A percentile compares a stretch with the other conserved stretches of the same genome.
Conservation (phyloP, 2,329 filamentous ascomycete species). For the Fusarium kyushuense region DNA sequence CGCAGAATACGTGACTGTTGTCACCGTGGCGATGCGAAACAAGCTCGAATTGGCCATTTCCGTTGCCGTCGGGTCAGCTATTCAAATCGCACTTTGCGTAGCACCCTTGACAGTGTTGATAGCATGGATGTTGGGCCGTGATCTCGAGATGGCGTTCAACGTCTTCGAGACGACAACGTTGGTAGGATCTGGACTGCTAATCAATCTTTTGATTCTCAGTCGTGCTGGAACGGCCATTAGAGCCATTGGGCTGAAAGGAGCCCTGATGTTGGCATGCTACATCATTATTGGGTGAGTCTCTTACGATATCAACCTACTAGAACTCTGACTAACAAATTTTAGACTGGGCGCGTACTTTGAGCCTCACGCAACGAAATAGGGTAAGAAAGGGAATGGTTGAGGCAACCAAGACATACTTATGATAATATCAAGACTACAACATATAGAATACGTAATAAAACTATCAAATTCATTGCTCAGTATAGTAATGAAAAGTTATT, state of each 20-base stretch:
- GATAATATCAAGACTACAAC: conserved; percentile 33
- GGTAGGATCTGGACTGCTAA: conserved; percentile 76
- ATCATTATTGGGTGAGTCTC: conserved; percentile 60
- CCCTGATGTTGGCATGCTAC: conserved; percentile 66
- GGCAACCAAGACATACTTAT: conserved; percentile 1
- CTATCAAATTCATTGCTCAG: background rate
- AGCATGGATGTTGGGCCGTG: conserved; percentile 67
- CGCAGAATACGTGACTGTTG: conserved; percentile 72
- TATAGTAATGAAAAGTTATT: no score
- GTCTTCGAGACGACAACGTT: conserved; percentile 80
- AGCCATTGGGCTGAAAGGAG: conserved; percentile 64
- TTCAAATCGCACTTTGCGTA: conserved; percentile 72
- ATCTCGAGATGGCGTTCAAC: conserved; percentile 77
- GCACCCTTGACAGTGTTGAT: conserved; percentile 70
- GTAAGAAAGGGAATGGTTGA: rapidly evolving
- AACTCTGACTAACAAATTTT: background rate
- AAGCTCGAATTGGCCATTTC: conserved; percentile 73
- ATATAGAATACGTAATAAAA: conserved; percentile 15
- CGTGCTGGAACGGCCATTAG: conserved; percentile 75
- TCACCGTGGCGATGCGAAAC: conserved; percentile 69
- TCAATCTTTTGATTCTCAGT: conserved; percentile 81
- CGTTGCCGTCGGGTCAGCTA: conserved; percentile 69
- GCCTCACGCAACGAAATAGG: conserved; percentile 26
- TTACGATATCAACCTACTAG: rapidly evolving
- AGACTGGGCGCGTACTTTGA: conserved; percentile 40